A percentile compares a stretch with the other conserved stretches of the same genome.
phyloP scores from a whole-genome alignment of 768 basidiomycete genomes.

The Boletus fagicola region DNA sequence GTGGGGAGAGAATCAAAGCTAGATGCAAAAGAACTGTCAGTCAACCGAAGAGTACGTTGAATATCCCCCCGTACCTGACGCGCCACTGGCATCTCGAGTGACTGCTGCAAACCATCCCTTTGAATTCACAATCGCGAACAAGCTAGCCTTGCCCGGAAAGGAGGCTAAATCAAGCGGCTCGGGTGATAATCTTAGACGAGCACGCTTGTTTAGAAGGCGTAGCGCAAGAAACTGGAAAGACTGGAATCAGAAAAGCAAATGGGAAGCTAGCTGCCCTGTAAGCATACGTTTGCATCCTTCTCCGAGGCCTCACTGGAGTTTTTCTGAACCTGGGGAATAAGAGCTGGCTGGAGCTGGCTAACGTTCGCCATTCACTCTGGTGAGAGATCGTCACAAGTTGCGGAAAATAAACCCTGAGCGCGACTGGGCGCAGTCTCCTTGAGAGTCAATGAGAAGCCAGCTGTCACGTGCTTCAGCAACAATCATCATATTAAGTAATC shows the following conservation, averaged over 20 bases:
- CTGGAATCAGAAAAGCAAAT: conserved; percentile 4
- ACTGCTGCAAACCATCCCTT: conserved; percentile 73
- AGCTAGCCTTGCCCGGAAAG: conserved; percentile 43
- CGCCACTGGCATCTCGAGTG: conserved; percentile 33
- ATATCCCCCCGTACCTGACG: conserved; percentile 36
- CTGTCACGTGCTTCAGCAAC: conserved; percentile 5
- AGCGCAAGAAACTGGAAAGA: conserved; percentile 38
- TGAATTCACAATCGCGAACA: conserved; percentile 59
- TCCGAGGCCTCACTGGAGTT: conserved; percentile 26
- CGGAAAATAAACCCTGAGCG: neutral
- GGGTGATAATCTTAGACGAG: conserved; percentile 62
- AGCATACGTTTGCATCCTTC: conserved; percentile 33
- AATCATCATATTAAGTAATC: neutral
- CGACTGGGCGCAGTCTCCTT: neutral
- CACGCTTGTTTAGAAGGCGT: conserved; percentile 53
- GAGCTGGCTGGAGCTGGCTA: conserved; percentile 31
- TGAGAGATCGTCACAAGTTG: neutral
- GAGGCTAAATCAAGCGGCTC: conserved; percentile 43
- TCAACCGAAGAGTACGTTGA: neutral
- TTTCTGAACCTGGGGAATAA: conserved; percentile 23
- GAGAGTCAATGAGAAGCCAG: neutral
- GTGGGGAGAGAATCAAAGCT: conserved; percentile 64
- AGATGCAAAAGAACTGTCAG: neutral
- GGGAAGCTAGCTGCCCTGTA: neutral
- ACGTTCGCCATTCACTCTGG: conserved; percentile 28